Conservation (phyloP, 306 rosid genomes). For the Glycine tomentella region DNA sequence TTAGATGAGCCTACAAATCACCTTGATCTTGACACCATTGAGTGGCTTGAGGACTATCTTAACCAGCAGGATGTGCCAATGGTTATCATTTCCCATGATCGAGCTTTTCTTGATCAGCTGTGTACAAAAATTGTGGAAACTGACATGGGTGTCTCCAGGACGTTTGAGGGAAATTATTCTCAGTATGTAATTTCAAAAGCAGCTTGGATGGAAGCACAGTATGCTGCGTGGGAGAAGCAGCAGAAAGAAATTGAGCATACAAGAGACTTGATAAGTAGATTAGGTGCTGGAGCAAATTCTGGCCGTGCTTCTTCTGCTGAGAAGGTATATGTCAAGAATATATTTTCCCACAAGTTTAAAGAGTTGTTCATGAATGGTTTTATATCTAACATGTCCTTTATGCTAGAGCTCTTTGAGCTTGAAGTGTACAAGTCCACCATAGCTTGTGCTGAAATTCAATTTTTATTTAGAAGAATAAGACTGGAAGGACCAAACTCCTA, state of each 20-base stretch:
- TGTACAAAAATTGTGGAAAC: conserved; percentile 99
- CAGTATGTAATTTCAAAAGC: conserved; percentile 76
- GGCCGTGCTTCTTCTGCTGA: conserved; percentile 98
- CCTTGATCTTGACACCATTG: conserved; percentile 97
- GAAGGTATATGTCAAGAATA: conserved; percentile 62
- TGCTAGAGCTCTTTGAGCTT: background rate
- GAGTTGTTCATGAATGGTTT: conserved; percentile 6
- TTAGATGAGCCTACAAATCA: conserved; percentile 97
- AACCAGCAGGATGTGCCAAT: conserved; percentile 93
- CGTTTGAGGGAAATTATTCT: conserved; percentile 90
- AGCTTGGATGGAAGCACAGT: conserved; percentile 86
- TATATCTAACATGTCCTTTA: background rate
- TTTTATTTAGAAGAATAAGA: conserved; percentile 16
- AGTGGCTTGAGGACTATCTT: conserved; percentile 96
- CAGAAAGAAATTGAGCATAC: conserved; percentile 95
- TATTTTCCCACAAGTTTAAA: background rate
- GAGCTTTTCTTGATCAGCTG: conserved; percentile 98
- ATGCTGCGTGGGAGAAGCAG: conserved; percentile 99
- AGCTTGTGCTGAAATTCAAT: background rate
- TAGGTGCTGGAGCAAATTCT: conserved; percentile 97
- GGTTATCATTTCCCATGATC: conserved; percentile 97
- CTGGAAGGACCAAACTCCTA: background rate
- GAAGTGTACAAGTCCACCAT: background rate
- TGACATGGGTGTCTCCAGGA: conserved; percentile 91
- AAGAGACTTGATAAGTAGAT: conserved; percentile 77